Conservation (phyloP, 2,329 filamentous ascomycete genomes). For the Trichoderma afroharzianum region DNA sequence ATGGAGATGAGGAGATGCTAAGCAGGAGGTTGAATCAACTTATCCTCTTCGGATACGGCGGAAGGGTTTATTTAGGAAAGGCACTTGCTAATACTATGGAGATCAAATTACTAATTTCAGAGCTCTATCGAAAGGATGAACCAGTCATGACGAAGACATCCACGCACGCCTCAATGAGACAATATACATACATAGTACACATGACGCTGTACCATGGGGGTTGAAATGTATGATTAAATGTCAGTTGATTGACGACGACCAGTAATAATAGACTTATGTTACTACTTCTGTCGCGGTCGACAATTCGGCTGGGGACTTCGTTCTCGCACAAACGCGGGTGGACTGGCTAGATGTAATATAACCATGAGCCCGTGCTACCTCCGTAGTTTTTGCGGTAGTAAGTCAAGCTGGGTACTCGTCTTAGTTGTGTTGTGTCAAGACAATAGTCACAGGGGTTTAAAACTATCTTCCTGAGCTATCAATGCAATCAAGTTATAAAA, state of each 20-base stretch:
- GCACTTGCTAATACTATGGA: neutral
- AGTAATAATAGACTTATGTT: neutral
- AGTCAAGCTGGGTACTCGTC: no score
- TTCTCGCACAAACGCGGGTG: no score
- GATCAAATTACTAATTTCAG: neutral
- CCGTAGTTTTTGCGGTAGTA: no score
- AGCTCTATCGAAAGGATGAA: neutral
- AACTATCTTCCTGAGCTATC: no score
- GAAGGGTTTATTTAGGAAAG: neutral
- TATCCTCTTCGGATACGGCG: neutral
- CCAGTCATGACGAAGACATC: neutral
- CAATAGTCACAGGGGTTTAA: no score
- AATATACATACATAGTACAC: neutral
- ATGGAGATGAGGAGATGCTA: neutral
- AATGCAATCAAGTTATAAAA: no score
- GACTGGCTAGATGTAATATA: no score
- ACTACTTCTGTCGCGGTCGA: no score
- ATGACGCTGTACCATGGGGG: neutral
- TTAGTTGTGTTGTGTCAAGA: no score
- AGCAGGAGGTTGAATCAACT: neutral
- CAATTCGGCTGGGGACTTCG: no score
- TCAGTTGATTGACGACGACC: neutral
- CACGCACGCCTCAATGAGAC: neutral
- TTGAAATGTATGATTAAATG: neutral
- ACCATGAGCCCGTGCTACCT: no score